Evolutionary conservation across 345 rosid genomes (phyloP).

Genomic region (Limnanthes douglasii): DNA sequence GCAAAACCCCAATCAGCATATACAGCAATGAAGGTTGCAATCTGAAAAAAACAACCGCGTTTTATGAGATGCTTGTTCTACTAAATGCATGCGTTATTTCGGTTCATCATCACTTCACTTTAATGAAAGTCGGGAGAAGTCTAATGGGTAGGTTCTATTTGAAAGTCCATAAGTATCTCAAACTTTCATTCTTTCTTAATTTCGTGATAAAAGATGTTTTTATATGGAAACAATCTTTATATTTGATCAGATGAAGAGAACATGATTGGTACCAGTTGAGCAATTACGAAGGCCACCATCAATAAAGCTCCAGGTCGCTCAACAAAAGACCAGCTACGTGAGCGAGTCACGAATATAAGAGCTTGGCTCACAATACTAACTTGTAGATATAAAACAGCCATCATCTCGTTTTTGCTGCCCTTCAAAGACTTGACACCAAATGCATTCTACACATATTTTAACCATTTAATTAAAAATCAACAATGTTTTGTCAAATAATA

Average conservation of each 20-base stretch:
- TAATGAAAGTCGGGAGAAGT: no score
- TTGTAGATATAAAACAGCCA: slow-evolving; percentile 85
- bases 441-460: slow-evolving; percentile 26
- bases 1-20: slow-evolving; percentile 68
- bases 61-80: background rate
- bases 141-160: no score
- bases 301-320: slow-evolving; percentile 73
- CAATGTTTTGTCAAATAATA: background rate
- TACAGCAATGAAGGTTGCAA: slow-evolving; percentile 66
- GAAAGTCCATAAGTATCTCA: no score
- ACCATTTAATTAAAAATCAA: background rate
- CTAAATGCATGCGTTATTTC: no score
- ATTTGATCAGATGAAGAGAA: no score
- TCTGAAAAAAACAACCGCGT: slow-evolving; percentile 15
- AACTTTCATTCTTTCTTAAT: no score
- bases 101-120: no score
- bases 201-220: background rate
- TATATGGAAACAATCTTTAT: background rate
- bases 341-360: slow-evolving; percentile 79
- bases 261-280: slow-evolving; percentile 85
- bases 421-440: slow-evolving; percentile 41
- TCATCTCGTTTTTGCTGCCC: slow-evolving; percentile 30
- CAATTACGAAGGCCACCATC: slow-evolving; percentile 37
- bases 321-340: slow-evolving; percentile 70
- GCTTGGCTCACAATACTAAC: slow-evolving; percentile 97